Percentiles rank a stretch among this genome's conserved stretches.
Conservation (phyloP, 176 grass and related monocot genomes). For the Urochloa ruziziensis region DNA sequence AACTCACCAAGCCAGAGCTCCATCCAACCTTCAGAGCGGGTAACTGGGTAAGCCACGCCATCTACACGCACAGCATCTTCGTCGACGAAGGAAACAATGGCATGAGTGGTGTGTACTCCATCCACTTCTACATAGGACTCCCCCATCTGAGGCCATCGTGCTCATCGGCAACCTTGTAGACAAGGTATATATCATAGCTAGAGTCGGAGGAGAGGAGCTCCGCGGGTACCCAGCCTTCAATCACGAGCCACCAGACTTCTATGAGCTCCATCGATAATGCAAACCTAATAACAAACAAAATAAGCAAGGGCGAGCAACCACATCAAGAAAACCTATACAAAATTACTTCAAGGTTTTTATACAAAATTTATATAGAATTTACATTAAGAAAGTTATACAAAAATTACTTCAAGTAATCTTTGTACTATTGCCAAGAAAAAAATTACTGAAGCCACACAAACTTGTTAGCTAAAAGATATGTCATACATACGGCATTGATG, state of each 20-base stretch:
- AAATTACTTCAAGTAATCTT: no score
- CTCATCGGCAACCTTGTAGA: background rate
- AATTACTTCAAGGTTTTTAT: no score
- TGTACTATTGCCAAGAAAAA: no score
- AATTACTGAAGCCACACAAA: no score
- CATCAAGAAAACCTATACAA: no score
- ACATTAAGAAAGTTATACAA: no score
- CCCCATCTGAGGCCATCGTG: background rate
- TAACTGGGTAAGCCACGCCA: background rate
- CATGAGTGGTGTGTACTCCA: background rate
- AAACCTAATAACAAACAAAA: background rate
- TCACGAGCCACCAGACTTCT: background rate
- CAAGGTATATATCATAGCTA: background rate
- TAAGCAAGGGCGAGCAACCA: background rate
- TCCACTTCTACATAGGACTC: background rate
- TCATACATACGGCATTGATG: no score
- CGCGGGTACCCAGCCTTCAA: background rate
- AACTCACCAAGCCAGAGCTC: conserved; percentile 13
- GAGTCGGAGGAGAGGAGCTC: background rate
- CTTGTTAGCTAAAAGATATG: no score
- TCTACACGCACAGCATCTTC: background rate
- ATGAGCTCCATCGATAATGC: background rate
- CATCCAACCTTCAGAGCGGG: background rate
- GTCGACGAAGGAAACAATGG: background rate
- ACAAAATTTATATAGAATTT: no score